Conservation (phyloP, 1,139 yeast genomes). For the Taphrina deformans region DNA sequence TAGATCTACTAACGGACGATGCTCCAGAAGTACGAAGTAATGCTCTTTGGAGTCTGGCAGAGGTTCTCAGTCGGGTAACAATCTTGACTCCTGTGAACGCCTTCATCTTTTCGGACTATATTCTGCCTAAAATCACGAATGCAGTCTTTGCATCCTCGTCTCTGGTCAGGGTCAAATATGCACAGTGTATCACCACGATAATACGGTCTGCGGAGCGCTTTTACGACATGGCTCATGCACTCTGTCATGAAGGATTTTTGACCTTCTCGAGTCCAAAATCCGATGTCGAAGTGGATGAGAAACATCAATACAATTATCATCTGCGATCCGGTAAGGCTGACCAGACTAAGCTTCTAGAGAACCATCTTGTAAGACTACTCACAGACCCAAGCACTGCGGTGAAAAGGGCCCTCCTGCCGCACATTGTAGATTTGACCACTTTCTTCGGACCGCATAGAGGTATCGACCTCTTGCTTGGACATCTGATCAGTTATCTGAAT, state of each 20-base stretch:
- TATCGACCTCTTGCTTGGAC: constrained; percentile 83
- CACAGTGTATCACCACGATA: constrained; percentile 68
- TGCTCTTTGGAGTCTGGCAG: constrained; percentile 49
- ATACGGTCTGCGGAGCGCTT: constrained; percentile 65
- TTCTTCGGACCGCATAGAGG: constrained; percentile 86
- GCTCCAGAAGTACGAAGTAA: constrained; percentile 58
- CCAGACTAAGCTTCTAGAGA: constrained; percentile 57
- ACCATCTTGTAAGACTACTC: constrained; percentile 61
- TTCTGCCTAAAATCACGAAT: constrained; percentile 62
- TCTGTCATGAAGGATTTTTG: constrained; percentile 51
- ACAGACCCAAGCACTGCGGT: constrained; percentile 70
- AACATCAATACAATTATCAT: constrained; percentile 47
- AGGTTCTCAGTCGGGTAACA: constrained; percentile 46
- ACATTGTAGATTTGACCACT: constrained; percentile 72
- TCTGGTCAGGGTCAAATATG: constrained; percentile 65
- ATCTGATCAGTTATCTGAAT: constrained; percentile 84
- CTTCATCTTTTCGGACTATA: constrained; percentile 25
- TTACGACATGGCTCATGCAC: constrained; percentile 62
- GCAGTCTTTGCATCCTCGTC: constrained; percentile 48
- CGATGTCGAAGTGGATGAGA: constrained; percentile 50
- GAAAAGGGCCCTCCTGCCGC: constrained; percentile 64
- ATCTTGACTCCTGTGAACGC: constrained; percentile 25
- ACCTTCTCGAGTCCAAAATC: constrained; percentile 45
- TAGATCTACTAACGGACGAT: constrained; percentile 57
- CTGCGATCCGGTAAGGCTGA: constrained; percentile 41